phyloP scores from a whole-genome alignment of 1,284 basidiomycete species.

The Leccinum subrobustum region DNA sequence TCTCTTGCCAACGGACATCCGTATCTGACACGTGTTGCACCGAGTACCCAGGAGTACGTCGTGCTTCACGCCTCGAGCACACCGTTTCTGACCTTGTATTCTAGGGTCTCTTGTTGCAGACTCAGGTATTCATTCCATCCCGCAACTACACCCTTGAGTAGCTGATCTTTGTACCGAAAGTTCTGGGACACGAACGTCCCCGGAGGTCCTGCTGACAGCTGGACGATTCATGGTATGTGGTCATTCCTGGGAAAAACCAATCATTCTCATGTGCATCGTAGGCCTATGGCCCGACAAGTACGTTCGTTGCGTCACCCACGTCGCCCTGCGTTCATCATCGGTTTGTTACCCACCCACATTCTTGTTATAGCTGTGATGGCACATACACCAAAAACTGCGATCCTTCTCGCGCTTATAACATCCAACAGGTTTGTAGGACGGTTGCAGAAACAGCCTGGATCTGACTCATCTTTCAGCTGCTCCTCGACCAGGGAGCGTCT shows the following conservation, averaged over 20 bases:
- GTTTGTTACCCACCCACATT: background rate
- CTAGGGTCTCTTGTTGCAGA: constrained; percentile 63
- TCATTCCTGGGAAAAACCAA: background rate
- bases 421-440: constrained; percentile 40
- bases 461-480: constrained; percentile 41
- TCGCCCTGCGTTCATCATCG: background rate
- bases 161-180: constrained; percentile 31
- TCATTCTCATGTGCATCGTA: constrained; percentile 26
- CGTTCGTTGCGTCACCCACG: constrained; percentile 21
- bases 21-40: constrained; percentile 48
- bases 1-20: constrained; percentile 47
- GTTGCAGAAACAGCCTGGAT: background rate
- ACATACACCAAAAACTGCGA: constrained; percentile 67
- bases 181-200: constrained; percentile 66
- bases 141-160: background rate
- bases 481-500: constrained; percentile 56
- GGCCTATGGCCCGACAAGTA: constrained; percentile 75
- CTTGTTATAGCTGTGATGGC: constrained; percentile 58
- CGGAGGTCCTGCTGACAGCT: constrained; percentile 63
- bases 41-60: constrained; percentile 48
- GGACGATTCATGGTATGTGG: constrained; percentile 71
- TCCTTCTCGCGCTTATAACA: constrained; percentile 53
- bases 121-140: constrained; percentile 44
- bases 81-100: background rate
- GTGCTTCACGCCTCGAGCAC: background rate